These are phyloP conservation scores for Ascosphaera acerosa DNA, from an alignment of 2,329 filamentous ascomycete species.

Conservation along the genomic window DNA sequence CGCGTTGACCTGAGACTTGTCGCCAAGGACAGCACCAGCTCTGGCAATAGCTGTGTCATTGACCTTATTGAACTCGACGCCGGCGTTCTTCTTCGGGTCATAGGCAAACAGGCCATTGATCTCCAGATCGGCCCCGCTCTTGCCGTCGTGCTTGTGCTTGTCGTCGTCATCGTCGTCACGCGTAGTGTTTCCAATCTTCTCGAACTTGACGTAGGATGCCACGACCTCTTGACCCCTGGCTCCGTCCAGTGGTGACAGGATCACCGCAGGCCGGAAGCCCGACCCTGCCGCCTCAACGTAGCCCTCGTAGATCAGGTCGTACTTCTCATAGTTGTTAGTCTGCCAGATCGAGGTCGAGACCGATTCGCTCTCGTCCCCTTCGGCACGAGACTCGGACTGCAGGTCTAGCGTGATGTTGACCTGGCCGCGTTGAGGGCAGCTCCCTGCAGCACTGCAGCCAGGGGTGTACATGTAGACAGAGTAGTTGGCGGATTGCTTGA, in stretches of 20 bases:
- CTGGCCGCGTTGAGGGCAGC: constrained; percentile 49
- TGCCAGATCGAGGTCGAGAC: constrained; percentile 47
- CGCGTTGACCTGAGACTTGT: constrained; percentile 37
- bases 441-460: constrained; percentile 57
- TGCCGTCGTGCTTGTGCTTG: neutral
- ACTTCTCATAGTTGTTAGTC: constrained; percentile 92
- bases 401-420: constrained; percentile 44
- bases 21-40: constrained; percentile 43
- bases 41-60: constrained; percentile 48
- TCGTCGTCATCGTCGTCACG: neutral
- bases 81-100: constrained; percentile 21
- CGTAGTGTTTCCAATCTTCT: constrained; percentile 33
- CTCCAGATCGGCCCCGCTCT: constrained; percentile 16
- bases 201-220: constrained; percentile 70
- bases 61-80: neutral
- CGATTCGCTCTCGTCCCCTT: constrained; percentile 18
- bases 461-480: constrained; percentile 79
- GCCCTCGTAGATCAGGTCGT: constrained; percentile 74
- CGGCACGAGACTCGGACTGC: constrained; percentile 43
- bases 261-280: constrained; percentile 58
- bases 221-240: constrained; percentile 47
- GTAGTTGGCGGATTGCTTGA: constrained; percentile 77
- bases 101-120: constrained; percentile 84
- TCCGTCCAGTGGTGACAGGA: constrained; percentile 40
- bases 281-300: constrained; percentile 49